Conservation (phyloP, 805 yeast genomes). For the Wickerhamiella domercqiae region DNA sequence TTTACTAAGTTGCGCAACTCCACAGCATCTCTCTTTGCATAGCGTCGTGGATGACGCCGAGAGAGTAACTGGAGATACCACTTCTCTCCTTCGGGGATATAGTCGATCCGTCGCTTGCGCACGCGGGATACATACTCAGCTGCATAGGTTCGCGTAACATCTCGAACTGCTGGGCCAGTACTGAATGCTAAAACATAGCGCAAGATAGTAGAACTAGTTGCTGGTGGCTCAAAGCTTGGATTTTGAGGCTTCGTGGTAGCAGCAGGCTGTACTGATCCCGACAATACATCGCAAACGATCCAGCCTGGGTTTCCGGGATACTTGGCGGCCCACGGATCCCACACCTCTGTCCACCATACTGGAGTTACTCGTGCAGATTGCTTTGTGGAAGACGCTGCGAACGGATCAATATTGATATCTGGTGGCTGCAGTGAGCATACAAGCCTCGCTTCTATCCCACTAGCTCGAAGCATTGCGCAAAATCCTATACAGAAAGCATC, state of each 20-base stretch:
- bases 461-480: constrained; percentile 54
- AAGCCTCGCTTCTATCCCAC: constrained; percentile 57
- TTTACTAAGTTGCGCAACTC: constrained; percentile 49
- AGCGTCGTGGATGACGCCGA: constrained; percentile 13
- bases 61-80: constrained; percentile 34
- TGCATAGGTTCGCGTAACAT: constrained; percentile 75
- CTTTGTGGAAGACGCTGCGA: constrained; percentile 4
- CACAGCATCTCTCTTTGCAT: constrained; percentile 21
- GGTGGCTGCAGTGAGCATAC: constrained; percentile 83
- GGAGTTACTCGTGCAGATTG: constrained; percentile 30
- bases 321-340: constrained; percentile 58
- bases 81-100: constrained; percentile 28
- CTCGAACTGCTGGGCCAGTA: constrained; percentile 39
- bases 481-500: constrained; percentile 83
- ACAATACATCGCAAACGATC: constrained; percentile 77
- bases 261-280: constrained; percentile 40
- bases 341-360: constrained; percentile 85
- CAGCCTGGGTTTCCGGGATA: no score
- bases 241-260: constrained; percentile 30
- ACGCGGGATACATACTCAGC: constrained; percentile 57
- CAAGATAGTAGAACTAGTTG: constrained; percentile 41
- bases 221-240: constrained; percentile 60
- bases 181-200: constrained; percentile 71
- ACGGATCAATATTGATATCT: constrained; percentile 30
- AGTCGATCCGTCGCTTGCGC: constrained; percentile 54